phyloP scores from a whole-genome alignment of 495 filamentous ascomycete genomes.

The Jackrogersella minutella region DNA sequence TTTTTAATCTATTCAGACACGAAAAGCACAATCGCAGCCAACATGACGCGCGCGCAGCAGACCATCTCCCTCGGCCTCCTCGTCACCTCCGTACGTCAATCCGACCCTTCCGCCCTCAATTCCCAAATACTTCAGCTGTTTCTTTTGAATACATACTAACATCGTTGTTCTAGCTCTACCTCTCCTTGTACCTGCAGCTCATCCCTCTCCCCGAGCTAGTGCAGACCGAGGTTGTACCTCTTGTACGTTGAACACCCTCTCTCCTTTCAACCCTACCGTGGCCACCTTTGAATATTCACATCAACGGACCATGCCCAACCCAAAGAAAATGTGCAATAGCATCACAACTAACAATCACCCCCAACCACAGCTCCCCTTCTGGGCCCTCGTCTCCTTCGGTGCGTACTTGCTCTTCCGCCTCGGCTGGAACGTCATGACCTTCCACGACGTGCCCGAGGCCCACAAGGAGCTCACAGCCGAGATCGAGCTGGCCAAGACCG shows the following conservation, averaged over 20 bases:
- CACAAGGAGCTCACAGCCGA: constrained; percentile 87
- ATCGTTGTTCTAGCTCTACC: constrained; percentile 72
- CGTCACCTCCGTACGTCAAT: constrained; percentile 74
- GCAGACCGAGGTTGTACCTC: constrained; percentile 74
- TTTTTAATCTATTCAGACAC: neutral
- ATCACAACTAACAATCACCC: neutral
- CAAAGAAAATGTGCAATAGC: neutral
- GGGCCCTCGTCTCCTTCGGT: constrained; percentile 89
- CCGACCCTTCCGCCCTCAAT: neutral
- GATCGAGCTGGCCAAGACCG: constrained; percentile 73
- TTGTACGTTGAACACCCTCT: constrained; percentile 57
- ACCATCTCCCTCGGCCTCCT: constrained; percentile 86
- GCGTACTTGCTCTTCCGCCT: constrained; percentile 92
- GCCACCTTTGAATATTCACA: neutral
- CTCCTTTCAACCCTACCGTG: neutral
- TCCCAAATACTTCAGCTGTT: neutral
- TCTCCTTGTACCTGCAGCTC: constrained; percentile 82
- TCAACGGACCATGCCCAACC: neutral
- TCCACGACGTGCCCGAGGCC: constrained; percentile 94
- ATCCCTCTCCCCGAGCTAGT: constrained; percentile 81
- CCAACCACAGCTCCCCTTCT: constrained; percentile 79
- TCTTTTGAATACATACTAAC: neutral
- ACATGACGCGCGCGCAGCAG: constrained; percentile 94
- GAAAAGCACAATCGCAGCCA: constrained; percentile 18
- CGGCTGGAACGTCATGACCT: constrained; percentile 90